Evolutionary conservation across 495 filamentous ascomycete genomes (phyloP), one percentile per base, ranked within the genome.

Genomic region (Aspergillus taichungensis): DNA sequence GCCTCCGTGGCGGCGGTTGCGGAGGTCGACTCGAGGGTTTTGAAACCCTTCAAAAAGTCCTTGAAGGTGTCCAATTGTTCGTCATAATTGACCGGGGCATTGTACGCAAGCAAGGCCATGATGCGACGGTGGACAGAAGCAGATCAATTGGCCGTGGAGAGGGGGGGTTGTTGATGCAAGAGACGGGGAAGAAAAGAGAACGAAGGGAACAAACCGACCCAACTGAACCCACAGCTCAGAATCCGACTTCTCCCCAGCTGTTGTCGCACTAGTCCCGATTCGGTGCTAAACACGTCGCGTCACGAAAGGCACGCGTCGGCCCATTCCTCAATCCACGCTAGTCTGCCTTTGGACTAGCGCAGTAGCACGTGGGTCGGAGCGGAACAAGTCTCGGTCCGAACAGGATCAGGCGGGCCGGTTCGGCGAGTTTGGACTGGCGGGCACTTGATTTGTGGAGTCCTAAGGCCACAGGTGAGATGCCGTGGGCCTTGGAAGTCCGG

Each of bases 61-160:
- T 89, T 80, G 70, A 98, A 94, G 29, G 81, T 87, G 42, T 71
- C 87, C 68, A 88, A 80, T 63, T 98, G 92, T 40, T 78, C 79
- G 56, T 76, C 75, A 66, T 97, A 98, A 59, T 95, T 80, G 49
- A 95, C 88, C 28, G 83, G 81, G 45, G 78, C 69, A 53, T 68
- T 75, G 60, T 82, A 84, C 48, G 82, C 79, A 43, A 85, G 76
- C 50, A 95, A 80, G 72, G 88, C 79, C 89, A 95, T 94, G 62
- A 57, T 63, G 55, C 45, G 46, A 55, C 48, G 42, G 51, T 30
- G 38, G 37, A 31, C 43, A 45, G 13, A 40, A 13, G 39, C 39
- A 37, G 38, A 38, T 50, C 52, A 57, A 51, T 56, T 56, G 45
- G 45, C 34, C 18, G 18, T 24, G 18, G 18, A 24, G 18, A 4